Evolutionary conservation across 140 eudicot genomes (phyloP).

Genomic region (Senecio squalidus): DNA sequence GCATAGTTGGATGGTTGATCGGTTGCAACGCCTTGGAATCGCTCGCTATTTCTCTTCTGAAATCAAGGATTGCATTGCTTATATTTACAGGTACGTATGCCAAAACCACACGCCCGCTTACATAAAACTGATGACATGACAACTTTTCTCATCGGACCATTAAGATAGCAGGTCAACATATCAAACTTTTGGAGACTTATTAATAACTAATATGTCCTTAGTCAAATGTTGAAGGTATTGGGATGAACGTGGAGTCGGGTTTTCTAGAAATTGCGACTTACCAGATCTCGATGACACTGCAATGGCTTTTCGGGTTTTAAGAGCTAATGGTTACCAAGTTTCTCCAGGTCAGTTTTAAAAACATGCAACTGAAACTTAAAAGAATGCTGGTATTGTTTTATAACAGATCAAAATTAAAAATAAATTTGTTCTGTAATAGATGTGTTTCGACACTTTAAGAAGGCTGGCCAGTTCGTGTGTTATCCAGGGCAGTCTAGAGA

Average conservation of each 20-base stretch:
- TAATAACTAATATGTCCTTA: background rate
- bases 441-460: constrained; percentile 37
- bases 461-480: constrained; percentile 31
- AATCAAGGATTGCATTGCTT: constrained; percentile 15
- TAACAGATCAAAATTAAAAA: background rate
- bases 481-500: constrained; percentile 26
- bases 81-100: constrained; percentile 7
- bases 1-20: constrained; percentile 11
- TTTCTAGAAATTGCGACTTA: constrained; percentile 29
- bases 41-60: constrained; percentile 5
- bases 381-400: background rate
- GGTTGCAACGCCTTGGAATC: constrained; percentile 17
- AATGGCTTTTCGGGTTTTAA: constrained; percentile 44
- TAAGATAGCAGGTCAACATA: background rate
- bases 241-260: constrained; percentile 41
- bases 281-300: constrained; percentile 49
- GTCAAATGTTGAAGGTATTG: constrained; percentile 23
- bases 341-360: constrained; percentile 23
- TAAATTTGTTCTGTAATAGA: constrained; percentile 22
- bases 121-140: background rate
- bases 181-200: background rate
- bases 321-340: constrained; percentile 36
- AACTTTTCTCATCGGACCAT: background rate
- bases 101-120: background rate
- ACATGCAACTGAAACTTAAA: background rate